phyloP scores from a whole-genome alignment of 768 basidiomycete species.

The Lentinula lateritia region DNA sequence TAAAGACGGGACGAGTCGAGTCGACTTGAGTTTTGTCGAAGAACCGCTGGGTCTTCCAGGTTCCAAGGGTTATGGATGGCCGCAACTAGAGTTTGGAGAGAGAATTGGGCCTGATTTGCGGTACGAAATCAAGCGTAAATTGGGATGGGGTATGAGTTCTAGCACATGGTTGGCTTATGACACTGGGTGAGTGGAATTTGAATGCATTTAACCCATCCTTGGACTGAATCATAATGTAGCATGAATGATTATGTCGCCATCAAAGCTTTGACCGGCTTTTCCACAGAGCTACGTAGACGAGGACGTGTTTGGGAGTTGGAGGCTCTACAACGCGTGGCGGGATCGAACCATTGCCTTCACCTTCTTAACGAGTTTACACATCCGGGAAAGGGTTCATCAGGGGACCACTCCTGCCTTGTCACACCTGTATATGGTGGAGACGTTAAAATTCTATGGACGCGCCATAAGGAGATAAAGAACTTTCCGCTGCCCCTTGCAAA shows the following conservation, averaged over 20 bases:
- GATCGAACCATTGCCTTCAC: slow-evolving; percentile 6
- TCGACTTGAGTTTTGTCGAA: slow-evolving; percentile 20
- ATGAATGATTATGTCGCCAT: too few species aligned
- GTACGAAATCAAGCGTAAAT: slow-evolving; percentile 21
- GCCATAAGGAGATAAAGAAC: too few species aligned
- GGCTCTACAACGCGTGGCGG: not conserved
- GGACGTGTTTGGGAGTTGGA: slow-evolving; percentile 16
- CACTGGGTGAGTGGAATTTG: slow-evolving; percentile 10
- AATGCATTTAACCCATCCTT: too few species aligned
- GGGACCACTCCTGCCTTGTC: slow-evolving; percentile 10
- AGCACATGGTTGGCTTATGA: slow-evolving; percentile 25
- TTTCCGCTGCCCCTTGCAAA: slow-evolving; percentile 9
- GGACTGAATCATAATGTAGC: too few species aligned
- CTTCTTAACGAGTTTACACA: slow-evolving; percentile 6
- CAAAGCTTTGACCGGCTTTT: slow-evolving; percentile 16
- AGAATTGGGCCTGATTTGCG: slow-evolving; percentile 18
- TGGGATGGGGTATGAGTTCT: slow-evolving; percentile 25
- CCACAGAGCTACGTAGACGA: slow-evolving; percentile 15
- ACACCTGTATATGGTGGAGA: slow-evolving; percentile 9
- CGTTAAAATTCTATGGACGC: not conserved
- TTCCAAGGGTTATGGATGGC: slow-evolving; percentile 20
- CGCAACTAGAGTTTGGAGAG: slow-evolving; percentile 20
- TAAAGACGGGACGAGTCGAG: slow-evolving; percentile 12
- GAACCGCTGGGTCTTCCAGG: slow-evolving; percentile 25
- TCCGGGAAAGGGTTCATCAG: slow-evolving; percentile 7